Evolutionary conservation across 208 protist genomes (phyloP), one percentile per base, ranked within the genome.

Genomic region (Acanthamoeba royreba): DNA sequence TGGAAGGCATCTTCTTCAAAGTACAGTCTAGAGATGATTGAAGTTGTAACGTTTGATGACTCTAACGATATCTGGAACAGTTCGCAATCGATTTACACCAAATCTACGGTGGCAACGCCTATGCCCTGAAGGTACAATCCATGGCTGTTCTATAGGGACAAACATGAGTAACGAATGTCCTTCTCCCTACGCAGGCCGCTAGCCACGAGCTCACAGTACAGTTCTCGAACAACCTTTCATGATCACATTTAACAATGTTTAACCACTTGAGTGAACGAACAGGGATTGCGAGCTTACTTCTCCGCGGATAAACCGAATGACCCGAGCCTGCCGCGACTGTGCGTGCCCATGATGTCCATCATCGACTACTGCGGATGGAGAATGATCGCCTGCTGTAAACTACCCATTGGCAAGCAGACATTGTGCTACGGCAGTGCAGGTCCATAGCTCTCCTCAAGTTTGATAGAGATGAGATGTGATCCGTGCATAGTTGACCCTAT

Each of bases 311-410:
- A 77, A 22, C 11, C 35, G n/a, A 22, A 77, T n/a, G 66, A 77
- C 35, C 35, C 66, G 25, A 45, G 35, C 25, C 9, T 86, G 15
- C 43, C 40, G 43, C 22, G 74, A 28, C 43, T 86, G 74, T 86
- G 43, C 74, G 40, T 86, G 0, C 74, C 74, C 4, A 47, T 86
- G 28, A 86, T 86, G 74, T 0, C 45, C n/a, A 47, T 86, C 55
- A 77, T 95, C 19, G 91, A 95, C n/a, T 94, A 96, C 72, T 77
- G 77, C 58, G 93, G 93, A 2, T 95, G 92, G 49, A 13, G 91
- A 5, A 49, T 96, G 35, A 93, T 96, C 17, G 74, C 74, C 43
- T 55, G 40, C 74, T 55, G 74, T 8, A 38, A 28, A 7, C 45
- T 86, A 22, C 74, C 74, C n/a, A 86, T 86, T 45, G 74, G 31